Percentiles rank a stretch among this genome's conserved stretches.
Conservation (phyloP, 1,139 yeast genomes). For the Sugiyamaella grinbergsii region DNA sequence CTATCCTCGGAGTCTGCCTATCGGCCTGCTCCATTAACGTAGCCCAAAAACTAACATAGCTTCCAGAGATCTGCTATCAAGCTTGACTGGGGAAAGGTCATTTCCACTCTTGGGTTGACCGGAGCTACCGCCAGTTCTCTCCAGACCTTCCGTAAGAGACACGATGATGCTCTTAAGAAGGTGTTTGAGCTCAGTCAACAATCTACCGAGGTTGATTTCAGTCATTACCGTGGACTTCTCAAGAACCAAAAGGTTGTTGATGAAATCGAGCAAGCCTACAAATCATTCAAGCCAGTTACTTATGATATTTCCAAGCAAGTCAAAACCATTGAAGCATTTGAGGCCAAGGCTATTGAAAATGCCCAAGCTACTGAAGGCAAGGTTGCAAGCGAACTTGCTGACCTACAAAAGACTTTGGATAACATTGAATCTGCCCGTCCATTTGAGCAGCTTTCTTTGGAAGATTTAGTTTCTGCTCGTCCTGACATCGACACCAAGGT, state of each 20-base stretch:
- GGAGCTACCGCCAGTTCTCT: constrained; percentile 89
- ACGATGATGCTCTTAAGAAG: constrained; percentile 93
- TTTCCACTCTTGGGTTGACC: constrained; percentile 85
- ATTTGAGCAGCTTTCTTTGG: constrained; percentile 93
- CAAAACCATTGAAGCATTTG: constrained; percentile 90
- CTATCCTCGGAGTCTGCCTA: neutral
- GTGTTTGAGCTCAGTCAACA: constrained; percentile 69
- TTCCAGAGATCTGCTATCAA: constrained; percentile 63
- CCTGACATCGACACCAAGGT: constrained; percentile 98
- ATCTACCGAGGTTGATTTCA: constrained; percentile 77
- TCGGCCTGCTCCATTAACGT: too few relatives aligned
- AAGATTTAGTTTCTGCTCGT: constrained; percentile 90
- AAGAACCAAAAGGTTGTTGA: constrained; percentile 79
- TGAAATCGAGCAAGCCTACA: constrained; percentile 77
- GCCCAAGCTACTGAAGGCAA: constrained; percentile 92
- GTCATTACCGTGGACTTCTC: constrained; percentile 74
- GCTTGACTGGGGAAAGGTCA: constrained; percentile 93
- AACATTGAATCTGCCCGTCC: constrained; percentile 98
- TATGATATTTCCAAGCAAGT: constrained; percentile 87
- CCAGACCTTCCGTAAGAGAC: constrained; percentile 95
- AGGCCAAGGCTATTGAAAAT: constrained; percentile 92
- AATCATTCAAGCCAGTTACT: constrained; percentile 76
- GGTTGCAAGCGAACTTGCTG: constrained; percentile 81
- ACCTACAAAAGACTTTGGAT: constrained; percentile 82
- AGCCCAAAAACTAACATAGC: constrained; percentile 7